phyloP scores from a whole-genome alignment of 345 rosid species.

The Populus nigra region DNA sequence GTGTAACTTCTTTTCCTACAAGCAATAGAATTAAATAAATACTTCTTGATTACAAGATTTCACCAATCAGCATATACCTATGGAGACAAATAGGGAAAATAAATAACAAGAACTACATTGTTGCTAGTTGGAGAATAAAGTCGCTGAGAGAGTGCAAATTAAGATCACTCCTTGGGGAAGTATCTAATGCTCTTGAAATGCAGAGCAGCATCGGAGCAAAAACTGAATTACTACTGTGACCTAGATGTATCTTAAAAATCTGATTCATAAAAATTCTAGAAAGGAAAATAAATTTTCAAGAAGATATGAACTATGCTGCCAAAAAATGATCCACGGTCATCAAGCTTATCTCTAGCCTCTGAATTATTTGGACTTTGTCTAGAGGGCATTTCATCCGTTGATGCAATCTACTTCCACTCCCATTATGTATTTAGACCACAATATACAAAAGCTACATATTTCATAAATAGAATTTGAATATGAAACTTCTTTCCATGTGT shows the following conservation, averaged over 20 bases:
- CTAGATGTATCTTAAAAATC: not conserved
- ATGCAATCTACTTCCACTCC: not conserved
- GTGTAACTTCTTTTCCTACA: conserved; percentile 80
- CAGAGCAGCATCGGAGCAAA: not conserved
- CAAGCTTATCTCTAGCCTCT: not conserved
- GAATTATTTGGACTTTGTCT: not conserved
- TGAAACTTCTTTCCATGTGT: not conserved
- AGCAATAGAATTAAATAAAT: not conserved
- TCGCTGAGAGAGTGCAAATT: not conserved
- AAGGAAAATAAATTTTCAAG: not conserved
- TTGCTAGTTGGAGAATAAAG: not conserved
- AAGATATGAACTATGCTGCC: not conserved
- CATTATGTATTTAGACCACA: not conserved
- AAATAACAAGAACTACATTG: not conserved
- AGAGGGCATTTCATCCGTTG: not conserved
- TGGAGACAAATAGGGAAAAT: not conserved
- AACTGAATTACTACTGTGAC: not conserved
- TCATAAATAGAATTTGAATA: not conserved
- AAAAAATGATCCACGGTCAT: not conserved
- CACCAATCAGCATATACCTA: not conserved
- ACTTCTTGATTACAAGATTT: not conserved
- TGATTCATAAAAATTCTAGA: not conserved
- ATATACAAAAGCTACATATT: not conserved
- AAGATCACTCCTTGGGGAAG: not conserved
- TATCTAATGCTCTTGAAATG: not conserved